Conservation (phyloP, 768 basidiomycete genomes). For the Daedaleopsis nitida region DNA sequence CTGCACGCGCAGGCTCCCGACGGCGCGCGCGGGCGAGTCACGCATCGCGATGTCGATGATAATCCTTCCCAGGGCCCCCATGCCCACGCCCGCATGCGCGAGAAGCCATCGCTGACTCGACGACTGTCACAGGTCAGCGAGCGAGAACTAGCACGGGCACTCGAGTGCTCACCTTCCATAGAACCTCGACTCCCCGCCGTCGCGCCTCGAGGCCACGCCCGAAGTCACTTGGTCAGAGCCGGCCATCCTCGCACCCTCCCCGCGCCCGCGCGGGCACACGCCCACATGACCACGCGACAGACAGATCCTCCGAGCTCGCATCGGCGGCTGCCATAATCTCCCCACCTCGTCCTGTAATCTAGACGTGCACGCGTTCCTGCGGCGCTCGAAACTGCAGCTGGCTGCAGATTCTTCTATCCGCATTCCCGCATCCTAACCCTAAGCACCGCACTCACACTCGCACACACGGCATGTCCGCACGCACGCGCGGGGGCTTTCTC, state of each 20-base stretch:
- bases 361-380: neutral
- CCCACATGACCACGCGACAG: slow-evolving; percentile 12
- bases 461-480: no score
- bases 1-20: neutral
- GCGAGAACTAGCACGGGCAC: neutral
- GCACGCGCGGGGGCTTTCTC: no score
- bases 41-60: neutral
- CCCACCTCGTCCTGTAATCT: neutral
- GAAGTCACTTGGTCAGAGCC: neutral
- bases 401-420: neutral
- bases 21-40: neutral
- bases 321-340: slow-evolving; percentile 17
- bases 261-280: neutral
- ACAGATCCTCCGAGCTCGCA: slow-evolving; percentile 12
- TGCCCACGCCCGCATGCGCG: neutral
- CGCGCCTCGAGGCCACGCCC: neutral
- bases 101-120: neutral
- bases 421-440: slow-evolving; percentile 8
- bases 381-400: slow-evolving; percentile 3
- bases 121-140: no score
- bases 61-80: neutral
- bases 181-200: neutral
- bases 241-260: neutral
- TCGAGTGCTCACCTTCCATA: no score
- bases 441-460: neutral